These are phyloP conservation scores for Hypoxylon sp. DNA, from an alignment of 2,329 filamentous ascomycete genomes.

Conservation along the genomic window DNA sequence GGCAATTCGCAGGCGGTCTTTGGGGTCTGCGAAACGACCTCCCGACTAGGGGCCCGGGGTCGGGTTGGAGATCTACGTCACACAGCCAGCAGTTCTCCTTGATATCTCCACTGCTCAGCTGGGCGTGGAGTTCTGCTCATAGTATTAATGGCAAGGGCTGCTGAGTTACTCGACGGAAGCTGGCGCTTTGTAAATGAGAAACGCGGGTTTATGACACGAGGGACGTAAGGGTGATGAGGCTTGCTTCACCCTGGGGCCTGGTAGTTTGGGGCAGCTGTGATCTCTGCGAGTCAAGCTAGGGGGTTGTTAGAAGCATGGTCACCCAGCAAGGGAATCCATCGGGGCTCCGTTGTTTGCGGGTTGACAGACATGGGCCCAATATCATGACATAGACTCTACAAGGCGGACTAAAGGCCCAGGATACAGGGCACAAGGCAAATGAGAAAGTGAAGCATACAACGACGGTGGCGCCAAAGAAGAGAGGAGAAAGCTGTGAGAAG, in stretches of 20 bases:
- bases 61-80: conserved; percentile 25
- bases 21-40: conserved; percentile 17
- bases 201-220: conserved; percentile 44
- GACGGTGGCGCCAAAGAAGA: background rate
- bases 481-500: background rate
- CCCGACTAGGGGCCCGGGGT: conserved; percentile 12
- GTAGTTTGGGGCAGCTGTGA: conserved; percentile 11
- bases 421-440: conserved; percentile 33
- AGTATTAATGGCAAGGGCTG: conserved; percentile 25
- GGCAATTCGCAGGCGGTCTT: conserved; percentile 21
- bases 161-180: conserved; percentile 34
- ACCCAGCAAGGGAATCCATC: conserved; percentile 27
- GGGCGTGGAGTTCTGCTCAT: conserved; percentile 27
- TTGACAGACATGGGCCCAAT: conserved; percentile 27
- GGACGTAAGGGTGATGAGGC: conserved; percentile 46
- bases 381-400: conserved; percentile 43
- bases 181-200: conserved; percentile 33
- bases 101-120: conserved; percentile 25
- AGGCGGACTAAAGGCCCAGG: conserved; percentile 36
- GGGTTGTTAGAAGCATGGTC: conserved; percentile 23
- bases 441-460: conserved; percentile 32
- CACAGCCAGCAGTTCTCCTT: conserved; percentile 27
- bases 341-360: conserved; percentile 29
- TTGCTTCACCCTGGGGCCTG: conserved; percentile 30
- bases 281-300: conserved; percentile 17